These are phyloP conservation scores for Apostasia ramifera DNA, from an alignment of 106 monocot species.

Conservation along the genomic window DNA sequence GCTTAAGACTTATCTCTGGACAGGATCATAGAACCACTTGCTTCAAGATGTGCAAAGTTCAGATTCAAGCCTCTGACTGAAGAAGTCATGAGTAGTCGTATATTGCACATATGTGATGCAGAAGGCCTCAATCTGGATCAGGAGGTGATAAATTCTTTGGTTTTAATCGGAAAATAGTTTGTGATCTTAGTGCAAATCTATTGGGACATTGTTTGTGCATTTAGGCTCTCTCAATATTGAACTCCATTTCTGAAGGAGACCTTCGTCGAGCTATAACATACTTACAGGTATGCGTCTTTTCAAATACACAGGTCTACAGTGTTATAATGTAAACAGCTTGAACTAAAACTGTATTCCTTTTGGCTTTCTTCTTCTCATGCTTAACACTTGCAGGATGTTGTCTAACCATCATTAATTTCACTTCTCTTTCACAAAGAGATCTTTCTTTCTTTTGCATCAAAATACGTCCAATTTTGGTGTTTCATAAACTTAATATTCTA, in stretches of 20 bases:
- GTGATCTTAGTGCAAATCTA: neutral
- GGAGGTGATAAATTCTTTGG: conserved; percentile 38
- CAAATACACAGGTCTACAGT: neutral
- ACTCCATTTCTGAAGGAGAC: conserved; percentile 89
- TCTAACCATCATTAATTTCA: neutral
- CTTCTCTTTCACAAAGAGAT: neutral
- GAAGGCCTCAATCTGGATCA: conserved; percentile 72
- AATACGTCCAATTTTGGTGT: too few species aligned
- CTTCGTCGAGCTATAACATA: conserved; percentile 99
- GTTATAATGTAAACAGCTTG: neutral
- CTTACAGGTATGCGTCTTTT: conserved; percentile 59
- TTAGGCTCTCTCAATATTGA: conserved; percentile 78
- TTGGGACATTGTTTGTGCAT: conserved; percentile 6
- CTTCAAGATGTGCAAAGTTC: conserved; percentile 98
- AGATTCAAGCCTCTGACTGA: conserved; percentile 89
- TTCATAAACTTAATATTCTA: too few species aligned
- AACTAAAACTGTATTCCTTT: neutral
- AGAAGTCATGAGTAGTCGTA: conserved; percentile 76
- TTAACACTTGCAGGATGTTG: too few species aligned
- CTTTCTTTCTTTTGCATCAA: neutral
- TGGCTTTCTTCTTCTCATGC: neutral
- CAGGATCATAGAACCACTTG: conserved; percentile 99
- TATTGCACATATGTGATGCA: conserved; percentile 79
- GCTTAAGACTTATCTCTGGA: neutral
- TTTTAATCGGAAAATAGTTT: conserved; percentile 8